These are phyloP conservation scores for Fusarium sp. DNA, from an alignment of 2,329 filamentous ascomycete genomes.

Conservation along the genomic window DNA sequence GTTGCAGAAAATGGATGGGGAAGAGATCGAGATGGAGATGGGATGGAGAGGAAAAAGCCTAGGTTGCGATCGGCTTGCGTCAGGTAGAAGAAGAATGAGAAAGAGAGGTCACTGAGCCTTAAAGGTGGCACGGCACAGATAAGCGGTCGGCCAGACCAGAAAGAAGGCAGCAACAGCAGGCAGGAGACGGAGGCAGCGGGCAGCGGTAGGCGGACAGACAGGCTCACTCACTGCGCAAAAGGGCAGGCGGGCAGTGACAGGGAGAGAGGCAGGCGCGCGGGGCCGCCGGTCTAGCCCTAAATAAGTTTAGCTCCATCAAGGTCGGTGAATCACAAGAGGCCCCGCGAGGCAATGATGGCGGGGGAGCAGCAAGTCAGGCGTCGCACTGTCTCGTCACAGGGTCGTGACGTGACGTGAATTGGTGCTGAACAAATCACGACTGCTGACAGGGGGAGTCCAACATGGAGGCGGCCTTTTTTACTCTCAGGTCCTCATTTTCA, in stretches of 20 bases:
- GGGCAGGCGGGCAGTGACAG: constrained; percentile 40
- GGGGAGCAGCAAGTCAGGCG: constrained; percentile 39
- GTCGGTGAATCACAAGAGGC: constrained; percentile 43
- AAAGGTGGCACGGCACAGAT: constrained; percentile 40
- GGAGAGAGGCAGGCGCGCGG: constrained; percentile 37
- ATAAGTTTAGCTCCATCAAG: constrained; percentile 12
- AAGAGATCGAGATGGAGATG: constrained; percentile 20
- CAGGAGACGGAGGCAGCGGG: constrained; percentile 36
- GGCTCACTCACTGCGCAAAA: constrained; percentile 18
- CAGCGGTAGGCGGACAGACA: constrained; percentile 22
- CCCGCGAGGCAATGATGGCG: constrained; percentile 41
- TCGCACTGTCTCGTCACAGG: constrained; percentile 39
- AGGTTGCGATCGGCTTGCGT: constrained; percentile 45
- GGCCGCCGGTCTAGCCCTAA: constrained; percentile 35
- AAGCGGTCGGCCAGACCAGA: constrained; percentile 42
- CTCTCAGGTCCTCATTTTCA: neutral
- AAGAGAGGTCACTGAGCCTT: constrained; percentile 32
- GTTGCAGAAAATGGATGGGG: neutral
- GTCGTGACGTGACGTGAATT: constrained; percentile 20
- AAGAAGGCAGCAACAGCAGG: constrained; percentile 27
- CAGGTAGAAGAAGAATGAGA: constrained; percentile 44
- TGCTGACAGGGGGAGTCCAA: neutral
- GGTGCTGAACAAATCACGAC: constrained; percentile 12
- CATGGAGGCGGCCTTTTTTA: neutral
- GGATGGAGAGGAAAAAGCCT: constrained; percentile 36